These are phyloP conservation scores for Metarhizium sp. DNA, from an alignment of 2,329 filamentous ascomycete species.

Conservation along the genomic window DNA sequence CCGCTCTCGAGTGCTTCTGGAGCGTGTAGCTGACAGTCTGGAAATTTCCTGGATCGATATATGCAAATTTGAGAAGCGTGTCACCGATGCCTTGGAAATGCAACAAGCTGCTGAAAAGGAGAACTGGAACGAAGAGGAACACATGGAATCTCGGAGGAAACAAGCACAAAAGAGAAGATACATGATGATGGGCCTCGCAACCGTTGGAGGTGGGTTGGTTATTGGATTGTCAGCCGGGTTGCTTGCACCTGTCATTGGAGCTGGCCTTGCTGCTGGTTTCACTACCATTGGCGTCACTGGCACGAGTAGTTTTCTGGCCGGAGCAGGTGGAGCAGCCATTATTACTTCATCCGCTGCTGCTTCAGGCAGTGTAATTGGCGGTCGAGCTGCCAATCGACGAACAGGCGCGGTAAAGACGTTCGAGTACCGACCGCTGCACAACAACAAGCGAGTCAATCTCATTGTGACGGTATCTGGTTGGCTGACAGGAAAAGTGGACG, in stretches of 20 bases:
- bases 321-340: slow-evolving; percentile 83
- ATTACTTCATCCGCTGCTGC: slow-evolving; percentile 85
- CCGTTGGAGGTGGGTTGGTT: slow-evolving; percentile 86
- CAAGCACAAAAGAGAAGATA: slow-evolving; percentile 72
- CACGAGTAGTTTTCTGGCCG: slow-evolving; percentile 80
- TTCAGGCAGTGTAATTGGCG: slow-evolving; percentile 78
- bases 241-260: slow-evolving; percentile 86
- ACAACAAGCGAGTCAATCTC: slow-evolving; percentile 94
- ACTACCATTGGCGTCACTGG: slow-evolving; percentile 90
- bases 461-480: slow-evolving; percentile 93
- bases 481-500: slow-evolving; percentile 97
- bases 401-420: slow-evolving; percentile 93
- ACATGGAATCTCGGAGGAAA: slow-evolving; percentile 81
- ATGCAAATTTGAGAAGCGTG: slow-evolving; percentile 91
- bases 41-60: slow-evolving; percentile 87
- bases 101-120: slow-evolving; percentile 90
- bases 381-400: slow-evolving; percentile 73
- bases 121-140: slow-evolving; percentile 95
- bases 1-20: slow-evolving; percentile 74
- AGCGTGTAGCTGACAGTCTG: slow-evolving; percentile 71
- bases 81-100: slow-evolving; percentile 96
- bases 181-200: slow-evolving; percentile 93
- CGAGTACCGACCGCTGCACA: slow-evolving; percentile 91
- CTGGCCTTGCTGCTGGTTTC: slow-evolving; percentile 86
- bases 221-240: slow-evolving; percentile 92